Evolutionary conservation across 768 basidiomycete genomes (phyloP), one percentile per base, ranked within the genome.

Genomic region (Arthromyces matolae): DNA sequence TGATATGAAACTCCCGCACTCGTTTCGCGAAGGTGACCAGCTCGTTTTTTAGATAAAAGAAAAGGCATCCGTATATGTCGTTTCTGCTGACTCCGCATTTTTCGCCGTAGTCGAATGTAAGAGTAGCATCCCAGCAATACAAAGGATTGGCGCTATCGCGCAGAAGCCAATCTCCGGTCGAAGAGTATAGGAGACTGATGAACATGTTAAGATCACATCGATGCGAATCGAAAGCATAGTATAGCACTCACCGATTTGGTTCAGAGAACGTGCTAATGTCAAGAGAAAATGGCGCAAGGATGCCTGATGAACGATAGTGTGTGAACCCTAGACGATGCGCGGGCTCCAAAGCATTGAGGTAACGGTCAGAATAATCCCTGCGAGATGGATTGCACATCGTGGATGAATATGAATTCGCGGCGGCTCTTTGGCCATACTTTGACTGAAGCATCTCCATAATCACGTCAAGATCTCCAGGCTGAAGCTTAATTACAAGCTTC

Each of bases 131-230:
- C 77, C 76, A 78, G 19, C 71, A 67, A 18, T 51, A 55, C 1
- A 78, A 61, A 2, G 73, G 73, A 19, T 66, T 69, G 0, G 67
- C 66, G 22, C 58, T 65, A 50, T 76, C 74, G 8, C 60, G 63
- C 29, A 58, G 40, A 24, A 73, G 43, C 74, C 73, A 76, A 19
- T 52, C 42, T 9, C 73, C 72, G 12, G 59, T 18, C 1, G 65
- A 38, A 8, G 66, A 60, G 47, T 74, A 78, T 20, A 78, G 61
- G 23, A 73, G 63, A 10, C 70, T 61, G 34, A 9, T 5, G 12
- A 38, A 12, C 16, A 14, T 18, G 25, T 31, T 27, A 7, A 35
- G 24, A 4, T 16, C 5, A 32, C 10, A 28, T 22, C 20, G 9
- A 34, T 42, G 4, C 22, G 19, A 18, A 28, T n/a, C n/a, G n/a